Evolutionary conservation across 2,329 filamentous ascomycete genomes (phyloP), one percentile per base, ranked within the genome.

Genomic region (Trichoderma lentiforme): DNA sequence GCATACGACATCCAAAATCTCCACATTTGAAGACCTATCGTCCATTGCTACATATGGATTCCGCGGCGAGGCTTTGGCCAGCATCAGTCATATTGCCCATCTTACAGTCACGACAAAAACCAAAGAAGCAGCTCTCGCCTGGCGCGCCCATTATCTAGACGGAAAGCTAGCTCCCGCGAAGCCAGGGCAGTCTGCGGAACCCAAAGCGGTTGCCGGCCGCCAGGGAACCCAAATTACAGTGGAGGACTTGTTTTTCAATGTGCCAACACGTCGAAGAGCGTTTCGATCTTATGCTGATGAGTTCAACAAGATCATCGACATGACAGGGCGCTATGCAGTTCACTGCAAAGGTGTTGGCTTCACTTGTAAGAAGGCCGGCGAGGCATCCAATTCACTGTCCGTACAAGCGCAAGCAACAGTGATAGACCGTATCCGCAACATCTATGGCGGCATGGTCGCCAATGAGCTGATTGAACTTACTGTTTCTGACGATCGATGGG

Each of bases 41-140:
- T 93, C 91, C 5, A 98, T 99, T 75, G 91, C 91, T 65, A 98
- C 96, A 1, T 99, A 99, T 81, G 96, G 96, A n/a, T 99, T 99
- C 79, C 92, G 96, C 68, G 96, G 96, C 70, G 96, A 99, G 82
- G 96, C 96, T 4, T 84, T 99, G 70, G 96, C 96, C 15, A 98
- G 96, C 82, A 99, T 99, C 80, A 98, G 95, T 79, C 96, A 99
- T 80, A 98, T 99, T 77, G 95, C 97, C 39, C 97, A 99, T 83
- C 86, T 99, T 26, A 94, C 92, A 4, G 94, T 99, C 57, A 98
- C 95, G 1, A 99, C 97, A 8, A 97, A 94, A 80, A 98, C 95
- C 1, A 92, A 92, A 72, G 91, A 94, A 57, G 97, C 95, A 0
- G 91, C 90, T 76, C 93, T 94, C 81, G 96, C 96, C 18, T 99